phyloP scores from a whole-genome alignment of 441 rosid species.

The Jatropha podagrica region DNA sequence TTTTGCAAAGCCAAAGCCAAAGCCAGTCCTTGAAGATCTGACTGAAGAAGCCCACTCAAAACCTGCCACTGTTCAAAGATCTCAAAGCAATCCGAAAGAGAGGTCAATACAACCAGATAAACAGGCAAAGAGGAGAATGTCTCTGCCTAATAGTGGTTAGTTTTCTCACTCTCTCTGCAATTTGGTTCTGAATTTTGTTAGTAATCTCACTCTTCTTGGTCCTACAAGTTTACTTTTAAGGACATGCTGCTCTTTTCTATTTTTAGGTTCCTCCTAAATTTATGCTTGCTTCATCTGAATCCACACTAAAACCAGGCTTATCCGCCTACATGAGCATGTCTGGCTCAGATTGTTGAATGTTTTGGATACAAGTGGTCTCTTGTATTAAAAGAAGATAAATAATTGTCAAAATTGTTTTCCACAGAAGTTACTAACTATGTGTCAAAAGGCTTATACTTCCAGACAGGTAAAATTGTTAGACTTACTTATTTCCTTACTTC shows the following conservation, averaged over 20 bases:
- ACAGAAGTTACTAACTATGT: neutral
- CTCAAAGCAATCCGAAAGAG: slow-evolving; percentile 95
- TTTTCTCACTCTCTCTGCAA: slow-evolving; percentile 13
- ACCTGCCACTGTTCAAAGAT: slow-evolving; percentile 56
- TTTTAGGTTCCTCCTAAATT: neutral
- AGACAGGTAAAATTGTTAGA: neutral
- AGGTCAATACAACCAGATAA: slow-evolving; percentile 53
- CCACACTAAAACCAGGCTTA: neutral
- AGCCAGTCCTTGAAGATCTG: slow-evolving; percentile 44
- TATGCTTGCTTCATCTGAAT: neutral
- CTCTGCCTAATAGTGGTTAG: slow-evolving; percentile 80
- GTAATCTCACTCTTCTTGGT: neutral
- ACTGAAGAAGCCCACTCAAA: slow-evolving; percentile 56
- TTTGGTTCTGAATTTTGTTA: neutral
- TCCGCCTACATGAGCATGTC: neutral
- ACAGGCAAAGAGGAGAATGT: slow-evolving; percentile 64
- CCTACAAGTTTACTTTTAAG: neutral
- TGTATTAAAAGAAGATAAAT: neutral
- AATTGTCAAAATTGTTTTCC: neutral
- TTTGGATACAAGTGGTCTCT: neutral
- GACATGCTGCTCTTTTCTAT: neutral
- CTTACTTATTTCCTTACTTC: neutral
- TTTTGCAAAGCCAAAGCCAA: slow-evolving; percentile 52
- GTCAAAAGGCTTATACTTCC: neutral
- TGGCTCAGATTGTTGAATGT: neutral